Evolutionary conservation across 208 protist genomes (phyloP).

Genomic region (Vickermania spadyakhi): DNA sequence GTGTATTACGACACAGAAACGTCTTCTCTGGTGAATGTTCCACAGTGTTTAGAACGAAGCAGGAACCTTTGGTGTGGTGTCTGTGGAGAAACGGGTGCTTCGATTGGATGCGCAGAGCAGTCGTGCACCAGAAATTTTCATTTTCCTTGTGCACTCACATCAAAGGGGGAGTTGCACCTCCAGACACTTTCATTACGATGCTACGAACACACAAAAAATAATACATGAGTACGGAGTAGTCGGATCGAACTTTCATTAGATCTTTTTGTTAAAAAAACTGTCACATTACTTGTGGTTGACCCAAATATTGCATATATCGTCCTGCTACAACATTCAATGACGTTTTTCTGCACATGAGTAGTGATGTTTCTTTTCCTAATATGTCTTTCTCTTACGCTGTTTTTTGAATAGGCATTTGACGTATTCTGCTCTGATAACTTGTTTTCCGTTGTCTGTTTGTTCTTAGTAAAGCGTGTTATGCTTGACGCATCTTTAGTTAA

Average conservation of each 20-base stretch:
- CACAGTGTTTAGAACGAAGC: slow-evolving; percentile 18
- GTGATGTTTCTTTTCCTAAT: background rate
- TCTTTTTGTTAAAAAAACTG: too few relatives aligned
- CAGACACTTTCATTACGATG: background rate
- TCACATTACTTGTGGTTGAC: too few relatives aligned
- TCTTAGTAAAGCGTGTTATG: slow-evolving; percentile 30
- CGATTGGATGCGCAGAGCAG: slow-evolving; percentile 25
- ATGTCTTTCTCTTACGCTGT: too few relatives aligned
- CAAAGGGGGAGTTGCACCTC: slow-evolving; percentile 1
- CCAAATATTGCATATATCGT: too few relatives aligned
- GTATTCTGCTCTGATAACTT: too few relatives aligned
- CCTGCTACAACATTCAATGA: too few relatives aligned
- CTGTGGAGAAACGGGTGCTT: slow-evolving; percentile 34
- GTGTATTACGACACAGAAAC: slow-evolving; percentile 43
- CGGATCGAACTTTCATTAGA: too few relatives aligned
- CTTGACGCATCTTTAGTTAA: slow-evolving; percentile 61
- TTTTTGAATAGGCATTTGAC: too few relatives aligned
- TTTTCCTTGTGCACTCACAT: slow-evolving; percentile 35
- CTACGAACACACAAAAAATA: background rate
- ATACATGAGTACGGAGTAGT: too few relatives aligned
- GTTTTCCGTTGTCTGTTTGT: too few relatives aligned
- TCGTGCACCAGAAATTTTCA: slow-evolving; percentile 47
- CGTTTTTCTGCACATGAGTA: background rate
- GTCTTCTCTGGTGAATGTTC: slow-evolving; percentile 16
- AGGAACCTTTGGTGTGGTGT: slow-evolving; percentile 33